Evolutionary conservation across 1,284 basidiomycete genomes (phyloP), one percentile per base, ranked within the genome.

Genomic region (Heliocybe sulcata): DNA sequence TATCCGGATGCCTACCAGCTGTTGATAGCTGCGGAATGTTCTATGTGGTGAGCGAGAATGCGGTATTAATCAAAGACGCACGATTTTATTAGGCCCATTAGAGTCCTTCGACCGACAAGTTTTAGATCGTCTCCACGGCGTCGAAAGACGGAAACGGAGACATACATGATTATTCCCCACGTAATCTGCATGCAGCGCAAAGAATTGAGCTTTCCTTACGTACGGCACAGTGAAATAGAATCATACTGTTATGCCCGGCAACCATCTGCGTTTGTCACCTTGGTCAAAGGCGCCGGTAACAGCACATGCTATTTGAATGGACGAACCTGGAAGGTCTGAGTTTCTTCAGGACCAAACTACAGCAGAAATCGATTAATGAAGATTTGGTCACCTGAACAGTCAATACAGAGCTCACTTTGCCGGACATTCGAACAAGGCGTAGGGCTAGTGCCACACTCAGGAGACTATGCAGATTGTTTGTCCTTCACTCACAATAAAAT

Each of bases 21-120:
- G 47, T 11, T 25, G 20, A n/a, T 49, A 49, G 16, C 47, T 49
- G n/a, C 22, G 14, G n/a, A 49, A 22, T 26, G 22, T 25, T 26
- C 6, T 26, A 11, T n/a, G n/a, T n/a, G 8, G 47, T 22, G 22
- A n/a, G 25, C 4, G 23, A 49, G 47, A 10, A 22, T n/a, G n/a
- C n/a, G n/a, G n/a, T n/a, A n/a, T n/a, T n/a, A n/a, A n/a, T n/a
- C n/a, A 29, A n/a, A n/a, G n/a, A 55, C 67, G 52, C 61, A 83
- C 83, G 66, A 83, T 68, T 81, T 83, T 23, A 84, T 83, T 2
- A 86, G 66, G n/a, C 82, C 81, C 82, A 85, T 87, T 33, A 79
- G 62, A 1, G 77, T 81, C 77, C 82, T 86, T 45, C 62, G 33
- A 12, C 22, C 9, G 53, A 51, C 1, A 38, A 38, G 25, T n/a